Evolutionary conservation across 768 basidiomycete species (phyloP), one percentile per base, ranked within the genome.

Genomic region (Boletellus ananiceps): DNA sequence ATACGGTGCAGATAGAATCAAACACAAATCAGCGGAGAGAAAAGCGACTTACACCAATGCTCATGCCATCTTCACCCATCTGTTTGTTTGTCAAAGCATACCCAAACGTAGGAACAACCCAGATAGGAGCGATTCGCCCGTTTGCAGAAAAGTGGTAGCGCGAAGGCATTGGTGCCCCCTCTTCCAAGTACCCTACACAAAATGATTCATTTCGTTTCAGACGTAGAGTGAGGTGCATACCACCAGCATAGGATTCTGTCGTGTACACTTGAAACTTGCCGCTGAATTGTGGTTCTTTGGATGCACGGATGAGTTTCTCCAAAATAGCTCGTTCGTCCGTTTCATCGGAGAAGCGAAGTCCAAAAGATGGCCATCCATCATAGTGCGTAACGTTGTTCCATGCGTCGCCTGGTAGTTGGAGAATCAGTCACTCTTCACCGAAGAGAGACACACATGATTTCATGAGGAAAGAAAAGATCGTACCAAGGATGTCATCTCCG

Each of bases 301-400:
- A 74, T 12, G 84, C 82, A 5, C 66, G 68, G 14, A 74, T 54
- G 34, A 94, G 73, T 21, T 74, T 62, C 15, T 79, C 67, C 27
- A 88, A 68, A 52, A 86, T 78, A 35, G 74, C 70, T 9, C 77
- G 70, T 11, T 70, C 68, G 62, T 94, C 86, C 1, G 77, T 73
- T n/a, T 66, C 69, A 1, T 74, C 57, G 15, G 70, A 62, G 71
- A 95, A 92, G 21, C 93, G 80, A 44, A 96, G 67, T 2, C 93
- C 93, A 74, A 91, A 86, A 1, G 85, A 79, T 11, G 93, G 93
- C 92, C 91, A 94, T 36, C 93, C 82, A 52, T 95, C 93, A 54
- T 82, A 76, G 58, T 91, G 88, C 1, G 63, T 65, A 2, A 66
- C 55, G 19, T 57, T 58, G 15, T 40, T 44, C 64, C 65, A 66